These are phyloP conservation scores for Trapa bicornis DNA, from an alignment of 345 rosid species.

Conservation along the genomic window DNA sequence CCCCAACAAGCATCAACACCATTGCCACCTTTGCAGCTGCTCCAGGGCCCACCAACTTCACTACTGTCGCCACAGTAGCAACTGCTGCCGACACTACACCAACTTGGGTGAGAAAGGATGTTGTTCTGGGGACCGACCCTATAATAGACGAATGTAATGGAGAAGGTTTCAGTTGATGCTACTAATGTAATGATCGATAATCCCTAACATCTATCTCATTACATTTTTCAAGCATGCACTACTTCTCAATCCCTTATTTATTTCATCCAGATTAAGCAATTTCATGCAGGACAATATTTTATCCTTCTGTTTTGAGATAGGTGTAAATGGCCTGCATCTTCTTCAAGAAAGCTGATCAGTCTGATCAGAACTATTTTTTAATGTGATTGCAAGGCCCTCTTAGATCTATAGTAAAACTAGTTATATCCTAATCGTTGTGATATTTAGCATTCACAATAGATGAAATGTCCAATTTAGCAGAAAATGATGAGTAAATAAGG, in stretches of 20 bases:
- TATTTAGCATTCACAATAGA: neutral
- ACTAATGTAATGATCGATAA: neutral
- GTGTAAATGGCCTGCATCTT: neutral
- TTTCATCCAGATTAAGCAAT: neutral
- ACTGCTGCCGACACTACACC: slow-evolving; percentile 59
- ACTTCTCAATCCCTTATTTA: neutral
- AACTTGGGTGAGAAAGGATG: slow-evolving; percentile 65
- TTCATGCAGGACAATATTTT: neutral
- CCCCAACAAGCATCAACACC: slow-evolving; percentile 65
- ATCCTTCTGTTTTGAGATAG: neutral
- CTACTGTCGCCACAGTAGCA: slow-evolving; percentile 66
- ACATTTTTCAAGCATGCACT: neutral
- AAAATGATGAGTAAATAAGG: neutral
- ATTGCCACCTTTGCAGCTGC: slow-evolving; percentile 56
- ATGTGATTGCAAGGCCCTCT: neutral
- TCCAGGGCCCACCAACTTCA: slow-evolving; percentile 55
- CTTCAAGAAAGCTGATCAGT: neutral
- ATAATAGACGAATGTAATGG: slow-evolving; percentile 60
- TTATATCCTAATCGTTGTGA: neutral
- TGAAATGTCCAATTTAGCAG: neutral
- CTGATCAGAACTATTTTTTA: neutral
- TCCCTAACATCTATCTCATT: slow-evolving; percentile 1
- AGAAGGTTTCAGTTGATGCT: slow-evolving; percentile 10
- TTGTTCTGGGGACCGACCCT: slow-evolving; percentile 83
- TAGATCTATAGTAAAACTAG: neutral